These are phyloP conservation scores for Exophiala xenobiotica DNA, from an alignment of 2,329 filamentous ascomycete genomes.

Conservation along the genomic window DNA sequence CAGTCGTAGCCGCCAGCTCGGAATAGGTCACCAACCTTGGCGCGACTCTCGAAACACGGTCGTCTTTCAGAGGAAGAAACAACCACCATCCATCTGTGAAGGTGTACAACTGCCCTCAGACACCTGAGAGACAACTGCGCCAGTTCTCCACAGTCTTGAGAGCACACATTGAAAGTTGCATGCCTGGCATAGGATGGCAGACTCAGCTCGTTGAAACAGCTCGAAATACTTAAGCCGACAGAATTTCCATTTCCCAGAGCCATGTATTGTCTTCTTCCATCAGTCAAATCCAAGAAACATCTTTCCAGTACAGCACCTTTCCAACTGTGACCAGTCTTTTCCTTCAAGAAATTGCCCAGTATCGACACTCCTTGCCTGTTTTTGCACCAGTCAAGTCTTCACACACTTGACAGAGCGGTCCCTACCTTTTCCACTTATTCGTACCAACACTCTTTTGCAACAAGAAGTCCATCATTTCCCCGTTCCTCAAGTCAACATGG, in stretches of 20 bases:
- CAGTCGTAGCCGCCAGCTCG: constrained; percentile 15
- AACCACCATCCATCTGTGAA: constrained; percentile 13
- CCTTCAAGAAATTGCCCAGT: neutral
- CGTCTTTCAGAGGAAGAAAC: constrained; percentile 7
- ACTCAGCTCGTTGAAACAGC: neutral
- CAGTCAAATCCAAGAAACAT: neutral
- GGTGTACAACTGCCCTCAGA: constrained; percentile 8
- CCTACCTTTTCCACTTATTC: no score
- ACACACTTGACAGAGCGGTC: neutral
- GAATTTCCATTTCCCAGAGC: neutral
- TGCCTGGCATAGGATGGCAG: no score
- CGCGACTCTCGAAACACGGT: constrained; percentile 18
- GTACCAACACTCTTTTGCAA: no score
- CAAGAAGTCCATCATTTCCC: no score
- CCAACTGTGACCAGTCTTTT: neutral
- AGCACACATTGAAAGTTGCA: neutral
- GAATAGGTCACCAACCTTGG: constrained; percentile 18
- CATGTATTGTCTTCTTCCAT: neutral
- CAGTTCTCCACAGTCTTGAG: neutral
- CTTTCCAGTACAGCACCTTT: neutral
- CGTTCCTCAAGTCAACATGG: constrained; percentile 20
- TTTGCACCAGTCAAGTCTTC: neutral
- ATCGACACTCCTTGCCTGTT: neutral
- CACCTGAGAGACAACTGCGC: constrained; percentile 12
- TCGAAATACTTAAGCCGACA: neutral